Percentiles rank a stretch among this genome's conserved stretches.
Evolutionary conservation across 2,329 filamentous ascomycete genomes (phyloP).

Genomic region (Calcarisporium arbuscula): DNA sequence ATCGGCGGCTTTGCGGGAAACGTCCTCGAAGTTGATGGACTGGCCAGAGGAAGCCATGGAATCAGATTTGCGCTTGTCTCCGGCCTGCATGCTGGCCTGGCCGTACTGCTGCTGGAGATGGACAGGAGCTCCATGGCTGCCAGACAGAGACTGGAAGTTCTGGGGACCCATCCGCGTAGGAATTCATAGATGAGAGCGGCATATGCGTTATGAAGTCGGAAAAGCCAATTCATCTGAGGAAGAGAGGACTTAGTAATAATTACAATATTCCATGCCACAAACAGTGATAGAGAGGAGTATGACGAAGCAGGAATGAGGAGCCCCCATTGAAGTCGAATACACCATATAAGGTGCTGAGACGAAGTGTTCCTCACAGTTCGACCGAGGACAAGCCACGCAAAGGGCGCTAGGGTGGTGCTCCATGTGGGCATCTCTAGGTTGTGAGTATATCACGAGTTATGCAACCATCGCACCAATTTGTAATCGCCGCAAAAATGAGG

Average conservation of each 20-base stretch:
- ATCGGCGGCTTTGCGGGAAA: constrained; percentile 68
- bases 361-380: too few relatives aligned
- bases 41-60: constrained; percentile 30
- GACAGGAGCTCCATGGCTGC: constrained; percentile 34
- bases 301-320: not conserved
- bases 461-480: too few relatives aligned
- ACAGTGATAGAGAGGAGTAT: not conserved
- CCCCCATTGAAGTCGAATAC: not conserved
- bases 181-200: constrained; percentile 42
- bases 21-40: constrained; percentile 59
- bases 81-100: constrained; percentile 22
- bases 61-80: constrained; percentile 43
- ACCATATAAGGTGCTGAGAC: too few relatives aligned
- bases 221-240: constrained; percentile 55
- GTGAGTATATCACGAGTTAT: too few relatives aligned
- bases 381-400: too few relatives aligned
- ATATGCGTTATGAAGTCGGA: constrained; percentile 48
- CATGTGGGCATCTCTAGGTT: too few relatives aligned
- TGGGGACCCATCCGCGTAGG: constrained; percentile 26
- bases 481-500: too few relatives aligned
- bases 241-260: constrained; percentile 16
- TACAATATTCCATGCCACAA: too few relatives aligned
- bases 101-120: constrained; percentile 32
- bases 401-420: too few relatives aligned
- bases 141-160: constrained; percentile 47